Base-by-base conservation (phyloP, 768 basidiomycete species). In the Kondoa malvinella region DNA sequence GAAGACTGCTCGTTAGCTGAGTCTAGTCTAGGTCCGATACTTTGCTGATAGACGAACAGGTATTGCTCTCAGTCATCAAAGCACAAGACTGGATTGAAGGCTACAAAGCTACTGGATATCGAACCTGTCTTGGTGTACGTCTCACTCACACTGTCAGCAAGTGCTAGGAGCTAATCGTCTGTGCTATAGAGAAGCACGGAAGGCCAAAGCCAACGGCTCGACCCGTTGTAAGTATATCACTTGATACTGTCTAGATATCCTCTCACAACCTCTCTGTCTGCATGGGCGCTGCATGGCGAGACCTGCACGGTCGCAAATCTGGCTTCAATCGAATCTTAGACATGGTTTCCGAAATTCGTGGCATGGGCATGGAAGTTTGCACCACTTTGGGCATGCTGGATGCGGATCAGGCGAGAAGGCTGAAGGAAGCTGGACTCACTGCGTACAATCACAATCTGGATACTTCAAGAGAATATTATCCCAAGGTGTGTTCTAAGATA, bases 401-500 rank as follows among this genome's bases (percentile, higher is more conserved):
- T 14, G 88, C 92, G 27, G 90, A 92, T 68, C 94, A 99, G 78
- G 94, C 94, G 29, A 80, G 80, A 70, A 86, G 86, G 73, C 81
- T 99, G 70, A 97, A 96, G 77, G 86, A 92, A 79, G 94, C 94
- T 34, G 94, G 94, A 32, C 79, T 97, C 74, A 95, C 92, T 59
- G 94, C 94, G 1, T 96, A 97, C 78, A 99, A 99, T 76, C 94
- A 99, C 77, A 99, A 99, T 77, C 83, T 99, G 66, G 94, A 99
- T 77, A 99, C 94, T 0, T 96, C 92, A 33, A 83, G 94, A 70
- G 94, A 97, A 78, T 92, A 86, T 78, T 97, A 97, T 76, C 94
- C 94, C 25, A 81, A 87, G 80, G 91, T 88, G 72, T 58, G 80
- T 59, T 2, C n/a, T n/a, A 8, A 1, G 4, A 12, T 33, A 66